A percentile compares a stretch with the other conserved stretches of the same genome.
phyloP scores from a whole-genome alignment of 2,329 filamentous ascomycete species.

The Fusarium algeriense region DNA sequence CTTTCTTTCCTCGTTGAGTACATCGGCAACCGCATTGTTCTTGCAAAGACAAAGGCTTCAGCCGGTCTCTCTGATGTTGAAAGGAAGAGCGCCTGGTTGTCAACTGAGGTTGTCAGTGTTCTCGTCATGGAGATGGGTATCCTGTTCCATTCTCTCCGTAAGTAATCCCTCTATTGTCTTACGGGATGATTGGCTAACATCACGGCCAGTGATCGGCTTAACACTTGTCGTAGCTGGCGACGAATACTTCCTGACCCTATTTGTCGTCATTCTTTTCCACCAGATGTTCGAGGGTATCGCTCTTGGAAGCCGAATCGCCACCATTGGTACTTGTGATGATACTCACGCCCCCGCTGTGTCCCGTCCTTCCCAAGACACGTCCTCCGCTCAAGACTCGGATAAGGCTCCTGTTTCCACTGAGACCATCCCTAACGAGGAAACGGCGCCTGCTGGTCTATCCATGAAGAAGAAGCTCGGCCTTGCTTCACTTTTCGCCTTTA shows the following conservation, averaged over 20 bases:
- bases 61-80: conserved; percentile 42
- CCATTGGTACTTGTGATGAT: conserved; percentile 57
- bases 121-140: conserved; percentile 79
- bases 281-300: conserved; percentile 84
- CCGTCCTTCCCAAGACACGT: conserved; percentile 37
- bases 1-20: conserved; percentile 80
- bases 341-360: conserved; percentile 35
- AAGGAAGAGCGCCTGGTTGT: conserved; percentile 46
- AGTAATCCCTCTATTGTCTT: conserved; percentile 43
- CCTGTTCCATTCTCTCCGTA: conserved; percentile 79
- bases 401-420: conserved; percentile 47
- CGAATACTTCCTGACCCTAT: conserved; percentile 67
- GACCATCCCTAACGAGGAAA: conserved; percentile 29
- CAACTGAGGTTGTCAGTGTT: conserved; percentile 69
- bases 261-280: conserved; percentile 79
- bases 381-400: conserved; percentile 40
- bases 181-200: conserved; percentile 5
- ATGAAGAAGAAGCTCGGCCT: conserved; percentile 69
- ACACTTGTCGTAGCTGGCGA: conserved; percentile 72
- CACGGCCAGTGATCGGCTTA: conserved; percentile 68
- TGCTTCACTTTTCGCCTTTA: conserved; percentile 73
- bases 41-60: conserved; percentile 50
- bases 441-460: conserved; percentile 46
- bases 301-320: conserved; percentile 77
- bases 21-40: conserved; percentile 69